phyloP scores from a whole-genome alignment of 2,329 filamentous ascomycete species.

The Colletotrichum horii region DNA sequence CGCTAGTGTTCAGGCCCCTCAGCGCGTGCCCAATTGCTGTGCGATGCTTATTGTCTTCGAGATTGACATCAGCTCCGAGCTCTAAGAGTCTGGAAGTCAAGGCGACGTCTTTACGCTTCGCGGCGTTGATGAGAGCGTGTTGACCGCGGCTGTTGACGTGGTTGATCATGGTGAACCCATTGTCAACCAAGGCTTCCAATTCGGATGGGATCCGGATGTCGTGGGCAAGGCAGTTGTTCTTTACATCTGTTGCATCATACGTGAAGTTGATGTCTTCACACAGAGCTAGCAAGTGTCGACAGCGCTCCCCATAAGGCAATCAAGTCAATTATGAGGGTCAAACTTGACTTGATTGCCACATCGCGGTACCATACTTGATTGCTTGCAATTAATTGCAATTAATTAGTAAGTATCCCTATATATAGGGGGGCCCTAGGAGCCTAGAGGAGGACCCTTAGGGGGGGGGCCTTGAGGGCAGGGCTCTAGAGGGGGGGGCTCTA shows the following conservation, averaged over 20 bases:
- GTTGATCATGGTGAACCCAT: background rate
- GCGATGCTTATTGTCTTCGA: background rate
- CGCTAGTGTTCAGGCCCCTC: fast-evolving
- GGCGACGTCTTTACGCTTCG: fast-evolving
- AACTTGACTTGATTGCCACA: no score
- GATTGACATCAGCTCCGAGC: background rate
- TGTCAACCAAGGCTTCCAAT: background rate
- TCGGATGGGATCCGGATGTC: background rate
- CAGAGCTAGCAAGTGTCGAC: background rate
- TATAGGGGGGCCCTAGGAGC: no score
- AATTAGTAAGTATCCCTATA: no score
- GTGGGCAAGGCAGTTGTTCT: background rate
- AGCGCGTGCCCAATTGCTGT: background rate
- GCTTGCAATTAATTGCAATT: no score
- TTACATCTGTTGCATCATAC: background rate
- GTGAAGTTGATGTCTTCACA: background rate
- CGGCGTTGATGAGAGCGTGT: background rate
- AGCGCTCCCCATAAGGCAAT: no score
- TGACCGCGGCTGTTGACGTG: background rate
- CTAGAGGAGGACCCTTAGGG: no score
- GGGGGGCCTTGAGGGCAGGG: no score
- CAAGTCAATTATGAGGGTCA: no score
- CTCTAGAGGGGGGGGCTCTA: no score
- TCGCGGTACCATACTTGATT: no score
- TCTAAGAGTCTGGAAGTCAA: background rate